Conservation (phyloP, 169 alveolate species). For the Theileria orientalis region DNA sequence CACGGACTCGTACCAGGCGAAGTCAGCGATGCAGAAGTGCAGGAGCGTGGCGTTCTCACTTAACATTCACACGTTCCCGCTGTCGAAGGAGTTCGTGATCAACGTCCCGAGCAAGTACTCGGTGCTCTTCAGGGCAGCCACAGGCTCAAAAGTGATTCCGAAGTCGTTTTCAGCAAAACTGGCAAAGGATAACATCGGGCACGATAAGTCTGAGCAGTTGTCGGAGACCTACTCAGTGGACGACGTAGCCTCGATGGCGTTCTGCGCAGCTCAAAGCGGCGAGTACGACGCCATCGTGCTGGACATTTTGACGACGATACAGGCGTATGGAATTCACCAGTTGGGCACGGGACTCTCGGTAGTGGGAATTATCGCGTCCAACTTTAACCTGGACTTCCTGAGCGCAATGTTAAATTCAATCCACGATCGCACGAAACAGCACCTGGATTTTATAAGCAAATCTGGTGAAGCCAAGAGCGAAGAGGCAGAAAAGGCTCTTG, state of each 20-base stretch:
- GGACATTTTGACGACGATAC: slow-evolving; percentile 38
- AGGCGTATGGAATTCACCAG: slow-evolving; percentile 55
- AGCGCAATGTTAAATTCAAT: slow-evolving; percentile 46
- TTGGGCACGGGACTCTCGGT: slow-evolving; percentile 70
- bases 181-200: background rate
- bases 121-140: slow-evolving; percentile 51
- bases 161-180: slow-evolving; percentile 16
- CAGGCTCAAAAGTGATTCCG: slow-evolving; percentile 64
- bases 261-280: slow-evolving; percentile 55
- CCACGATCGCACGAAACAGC: slow-evolving; percentile 15
- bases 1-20: slow-evolving; percentile 56
- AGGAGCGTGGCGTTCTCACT: slow-evolving; percentile 67
- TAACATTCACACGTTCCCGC: slow-evolving; percentile 68
- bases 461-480: background rate
- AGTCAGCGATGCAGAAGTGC: slow-evolving; percentile 64
- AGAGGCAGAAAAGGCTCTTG: slow-evolving; percentile 7
- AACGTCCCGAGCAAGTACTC: slow-evolving; percentile 60
- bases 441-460: background rate
- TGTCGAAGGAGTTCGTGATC: slow-evolving; percentile 41
- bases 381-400: slow-evolving; percentile 61
- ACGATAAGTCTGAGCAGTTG: background rate
- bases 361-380: slow-evolving; percentile 65
- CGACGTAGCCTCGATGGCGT: slow-evolving; percentile 53
- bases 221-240: background rate
- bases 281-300: slow-evolving; percentile 18